Percentiles rank a stretch among this genome's conserved stretches.
These are phyloP conservation scores for Galerina marginata DNA, from an alignment of 768 basidiomycete genomes.

Conservation along the genomic window DNA sequence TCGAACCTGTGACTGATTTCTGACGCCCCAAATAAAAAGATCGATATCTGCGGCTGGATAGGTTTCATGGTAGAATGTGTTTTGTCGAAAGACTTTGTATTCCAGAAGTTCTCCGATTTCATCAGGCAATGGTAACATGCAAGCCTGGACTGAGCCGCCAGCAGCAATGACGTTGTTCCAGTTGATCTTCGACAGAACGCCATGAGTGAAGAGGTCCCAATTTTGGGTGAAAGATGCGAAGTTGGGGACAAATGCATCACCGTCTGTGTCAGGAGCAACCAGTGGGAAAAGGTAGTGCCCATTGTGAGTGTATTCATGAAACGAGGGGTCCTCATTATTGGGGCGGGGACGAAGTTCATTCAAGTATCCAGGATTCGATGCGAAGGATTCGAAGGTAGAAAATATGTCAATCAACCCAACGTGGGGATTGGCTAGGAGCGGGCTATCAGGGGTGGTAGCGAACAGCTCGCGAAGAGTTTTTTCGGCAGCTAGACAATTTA, in stretches of 20 bases:
- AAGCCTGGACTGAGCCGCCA: slow-evolving; percentile 52
- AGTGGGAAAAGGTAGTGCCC: not conserved
- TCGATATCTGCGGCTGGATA: slow-evolving; percentile 53
- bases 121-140: not conserved
- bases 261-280: too few relatives aligned
- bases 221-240: slow-evolving; percentile 50
- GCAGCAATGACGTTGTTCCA: slow-evolving; percentile 55
- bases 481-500: too few relatives aligned
- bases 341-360: too few relatives aligned
- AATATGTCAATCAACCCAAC: not conserved
- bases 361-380: too few relatives aligned
- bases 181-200: slow-evolving; percentile 43
- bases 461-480: not conserved
- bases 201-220: slow-evolving; percentile 52
- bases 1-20: slow-evolving; percentile 4
- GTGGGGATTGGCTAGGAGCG: not conserved
- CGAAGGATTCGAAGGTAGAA: too few relatives aligned
- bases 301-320: too few relatives aligned
- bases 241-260: slow-evolving; percentile 26
- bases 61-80: slow-evolving; percentile 43
- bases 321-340: too few relatives aligned
- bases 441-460: not conserved
- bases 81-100: slow-evolving; percentile 6
- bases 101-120: too few relatives aligned
- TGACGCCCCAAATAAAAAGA: slow-evolving; percentile 51